Conservation (phyloP, 2,329 filamentous ascomycete species). For the Lachnellula arida region DNA sequence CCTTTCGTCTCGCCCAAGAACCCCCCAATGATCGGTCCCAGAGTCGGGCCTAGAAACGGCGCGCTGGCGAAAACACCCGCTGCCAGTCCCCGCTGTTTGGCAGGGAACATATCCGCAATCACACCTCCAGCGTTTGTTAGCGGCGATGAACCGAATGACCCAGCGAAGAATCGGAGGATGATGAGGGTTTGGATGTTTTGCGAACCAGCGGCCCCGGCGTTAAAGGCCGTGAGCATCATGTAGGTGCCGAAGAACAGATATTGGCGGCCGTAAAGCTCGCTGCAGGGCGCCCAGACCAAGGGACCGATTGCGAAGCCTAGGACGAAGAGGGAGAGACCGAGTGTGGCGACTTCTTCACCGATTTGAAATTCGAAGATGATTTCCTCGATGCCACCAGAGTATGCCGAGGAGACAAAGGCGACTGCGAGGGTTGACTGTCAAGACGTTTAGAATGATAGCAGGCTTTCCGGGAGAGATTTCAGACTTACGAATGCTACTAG, state of each 20-base stretch:
- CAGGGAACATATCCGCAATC: conserved; percentile 55
- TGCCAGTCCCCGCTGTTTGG: conserved; percentile 49
- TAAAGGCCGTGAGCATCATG: conserved; percentile 56
- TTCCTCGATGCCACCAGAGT: conserved; percentile 35
- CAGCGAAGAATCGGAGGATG: conserved; percentile 63
- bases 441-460: neutral
- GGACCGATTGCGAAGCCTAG: conserved; percentile 41
- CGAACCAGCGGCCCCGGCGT: conserved; percentile 52
- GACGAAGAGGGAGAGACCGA: conserved; percentile 42
- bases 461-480: conserved; percentile 37
- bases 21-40: conserved; percentile 63
- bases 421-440: conserved; percentile 43
- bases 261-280: conserved; percentile 55
- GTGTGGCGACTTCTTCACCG: conserved; percentile 35
- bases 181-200: conserved; percentile 56
- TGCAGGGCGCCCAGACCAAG: conserved; percentile 35
- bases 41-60: conserved; percentile 60
- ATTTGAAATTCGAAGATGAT: conserved; percentile 34
- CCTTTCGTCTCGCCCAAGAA: conserved; percentile 58
- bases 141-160: conserved; percentile 56
- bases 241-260: conserved; percentile 55
- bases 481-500: conserved; percentile 39
- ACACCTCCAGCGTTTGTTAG: conserved; percentile 59
- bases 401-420: conserved; percentile 38
- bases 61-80: conserved; percentile 59